A percentile compares a stretch with the other conserved stretches of the same genome.
These are phyloP conservation scores for Pseudocercospora crystallina DNA, from an alignment of 2,329 filamentous ascomycete species.

Conservation along the genomic window DNA sequence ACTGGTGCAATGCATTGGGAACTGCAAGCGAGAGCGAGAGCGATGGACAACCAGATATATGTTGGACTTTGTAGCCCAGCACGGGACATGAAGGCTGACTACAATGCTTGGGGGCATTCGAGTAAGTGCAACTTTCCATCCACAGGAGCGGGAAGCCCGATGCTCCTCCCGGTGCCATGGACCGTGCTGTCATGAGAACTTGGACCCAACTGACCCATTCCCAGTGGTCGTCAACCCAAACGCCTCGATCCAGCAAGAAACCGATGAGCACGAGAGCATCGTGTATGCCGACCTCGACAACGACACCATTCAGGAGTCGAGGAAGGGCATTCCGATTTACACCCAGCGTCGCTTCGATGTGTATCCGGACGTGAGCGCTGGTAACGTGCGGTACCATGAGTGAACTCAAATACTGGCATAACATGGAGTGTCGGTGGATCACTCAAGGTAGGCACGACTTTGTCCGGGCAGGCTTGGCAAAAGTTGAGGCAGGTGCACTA, in stretches of 20 bases:
- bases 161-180: too few relatives aligned
- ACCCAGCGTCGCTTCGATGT: slow-evolving; percentile 90
- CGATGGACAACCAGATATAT: slow-evolving; percentile 92
- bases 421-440: too few relatives aligned
- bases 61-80: slow-evolving; percentile 91
- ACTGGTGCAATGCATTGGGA: slow-evolving; percentile 93
- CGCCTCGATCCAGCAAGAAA: slow-evolving; percentile 75
- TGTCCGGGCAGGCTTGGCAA: too few relatives aligned
- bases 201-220: too few relatives aligned
- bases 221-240: slow-evolving; percentile 77
- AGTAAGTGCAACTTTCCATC: slow-evolving; percentile 18
- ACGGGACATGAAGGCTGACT: slow-evolving; percentile 71
- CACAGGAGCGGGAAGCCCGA: too few relatives aligned
- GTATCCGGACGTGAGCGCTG: slow-evolving; percentile 82
- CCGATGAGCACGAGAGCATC: slow-evolving; percentile 74
- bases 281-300: slow-evolving; percentile 70
- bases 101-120: slow-evolving; percentile 91
- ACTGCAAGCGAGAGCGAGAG: slow-evolving; percentile 75
- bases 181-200: too few relatives aligned
- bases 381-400: slow-evolving; percentile 40
- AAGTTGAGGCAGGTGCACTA: too few relatives aligned
- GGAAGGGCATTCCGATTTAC: slow-evolving; percentile 80
- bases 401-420: slow-evolving; percentile 9
- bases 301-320: slow-evolving; percentile 68
- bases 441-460: neutral